phyloP scores from a whole-genome alignment of 2,329 filamentous ascomycete genomes.

The Dactylellina sp. region DNA sequence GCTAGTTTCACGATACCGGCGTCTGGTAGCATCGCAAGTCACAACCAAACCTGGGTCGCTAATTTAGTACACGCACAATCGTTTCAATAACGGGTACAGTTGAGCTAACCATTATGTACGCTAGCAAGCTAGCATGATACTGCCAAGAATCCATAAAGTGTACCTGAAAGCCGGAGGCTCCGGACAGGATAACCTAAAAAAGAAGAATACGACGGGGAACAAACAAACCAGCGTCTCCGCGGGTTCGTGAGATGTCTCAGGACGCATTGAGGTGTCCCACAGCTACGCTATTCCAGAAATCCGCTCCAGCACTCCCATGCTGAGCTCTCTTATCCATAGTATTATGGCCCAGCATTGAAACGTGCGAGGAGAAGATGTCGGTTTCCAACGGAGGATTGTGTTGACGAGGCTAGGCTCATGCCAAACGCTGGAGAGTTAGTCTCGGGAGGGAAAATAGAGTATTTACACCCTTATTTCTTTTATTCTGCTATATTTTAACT shows the following conservation, averaged over 20 bases:
- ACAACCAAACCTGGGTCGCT: not conserved
- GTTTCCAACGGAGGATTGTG: not conserved
- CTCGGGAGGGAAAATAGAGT: too few relatives aligned
- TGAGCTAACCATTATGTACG: too few relatives aligned
- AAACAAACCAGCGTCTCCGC: not conserved
- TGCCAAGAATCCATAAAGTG: not conserved
- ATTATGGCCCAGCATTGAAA: not conserved
- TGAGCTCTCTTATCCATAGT: not conserved
- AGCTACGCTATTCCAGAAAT: too few relatives aligned
- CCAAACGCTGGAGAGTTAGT: not conserved
- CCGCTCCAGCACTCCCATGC: not conserved
- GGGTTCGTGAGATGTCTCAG: not conserved
- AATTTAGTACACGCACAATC: too few relatives aligned
- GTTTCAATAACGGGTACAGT: too few relatives aligned
- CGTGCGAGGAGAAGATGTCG: not conserved
- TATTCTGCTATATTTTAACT: not conserved
- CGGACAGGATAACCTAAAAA: not conserved
- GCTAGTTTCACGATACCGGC: not conserved
- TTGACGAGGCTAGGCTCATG: not conserved
- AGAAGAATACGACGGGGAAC: not conserved
- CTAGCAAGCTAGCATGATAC: not conserved
- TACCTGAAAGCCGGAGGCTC: not conserved
- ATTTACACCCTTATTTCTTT: not conserved
- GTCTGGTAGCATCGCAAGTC: constrained; percentile 1
- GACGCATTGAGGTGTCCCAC: too few relatives aligned